Evolutionary conservation across 768 basidiomycete genomes (phyloP).

Genomic region (Myochromella boudieri): DNA sequence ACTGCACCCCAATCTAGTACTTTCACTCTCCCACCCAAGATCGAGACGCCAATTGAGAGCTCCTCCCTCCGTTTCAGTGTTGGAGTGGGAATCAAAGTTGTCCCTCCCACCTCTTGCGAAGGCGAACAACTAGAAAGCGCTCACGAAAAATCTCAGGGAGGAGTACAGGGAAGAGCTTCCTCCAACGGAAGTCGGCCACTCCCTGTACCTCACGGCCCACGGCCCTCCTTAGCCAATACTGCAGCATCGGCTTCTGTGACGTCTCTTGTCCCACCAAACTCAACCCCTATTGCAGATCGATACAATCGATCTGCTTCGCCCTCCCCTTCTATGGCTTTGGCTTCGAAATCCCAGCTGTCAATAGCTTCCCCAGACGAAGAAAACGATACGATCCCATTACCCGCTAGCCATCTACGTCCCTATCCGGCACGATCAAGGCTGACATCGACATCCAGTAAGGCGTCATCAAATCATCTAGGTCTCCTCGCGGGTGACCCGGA

Average conservation of each 20-base stretch:
- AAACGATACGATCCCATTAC: conserved; percentile 10
- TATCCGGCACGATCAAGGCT: conserved; percentile 20
- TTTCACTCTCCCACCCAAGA: conserved; percentile 50
- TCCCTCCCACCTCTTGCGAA: conserved; percentile 22
- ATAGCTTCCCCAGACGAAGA: conserved; percentile 9
- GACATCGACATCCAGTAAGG: conserved; percentile 29
- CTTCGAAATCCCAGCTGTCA: conserved; percentile 22
- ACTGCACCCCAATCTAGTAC: conserved; percentile 56
- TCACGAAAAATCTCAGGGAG: no score
- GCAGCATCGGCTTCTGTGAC: conserved; percentile 9
- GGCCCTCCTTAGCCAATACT: neutral
- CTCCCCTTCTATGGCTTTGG: conserved; percentile 17
- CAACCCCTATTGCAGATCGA: conserved; percentile 38
- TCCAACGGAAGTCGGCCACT: neutral
- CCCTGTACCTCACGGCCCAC: neutral
- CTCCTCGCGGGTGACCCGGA: conserved; percentile 45
- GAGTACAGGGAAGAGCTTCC: conserved; percentile 1
- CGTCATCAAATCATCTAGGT: conserved; percentile 48
- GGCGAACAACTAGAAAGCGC: no score
- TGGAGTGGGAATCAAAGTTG: conserved; percentile 33
- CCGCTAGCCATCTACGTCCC: conserved; percentile 23
- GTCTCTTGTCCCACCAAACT: conserved; percentile 14
- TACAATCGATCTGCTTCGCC: conserved; percentile 23
- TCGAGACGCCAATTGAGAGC: conserved; percentile 64
- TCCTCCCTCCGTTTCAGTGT: conserved; percentile 44